A percentile compares a stretch with the other conserved stretches of the same genome.
Evolutionary conservation across 495 filamentous ascomycete species (phyloP).

Genomic region (Bacidia rubella): DNA sequence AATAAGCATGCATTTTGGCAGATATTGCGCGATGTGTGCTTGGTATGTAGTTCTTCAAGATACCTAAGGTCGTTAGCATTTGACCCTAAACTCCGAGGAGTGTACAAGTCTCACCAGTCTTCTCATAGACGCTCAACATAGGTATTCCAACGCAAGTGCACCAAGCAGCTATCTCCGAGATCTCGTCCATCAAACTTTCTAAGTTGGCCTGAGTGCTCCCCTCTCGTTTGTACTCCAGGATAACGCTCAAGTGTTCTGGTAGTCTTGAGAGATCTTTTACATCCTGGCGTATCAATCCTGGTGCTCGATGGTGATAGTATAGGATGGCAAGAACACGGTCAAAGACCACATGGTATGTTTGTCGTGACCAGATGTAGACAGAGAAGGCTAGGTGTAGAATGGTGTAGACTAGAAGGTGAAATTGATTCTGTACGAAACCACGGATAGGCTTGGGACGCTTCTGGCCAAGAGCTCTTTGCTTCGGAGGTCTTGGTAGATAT

Average conservation of each 20-base stretch:
- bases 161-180: constrained; percentile 83
- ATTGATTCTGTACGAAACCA: constrained; percentile 49
- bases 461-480: constrained; percentile 18
- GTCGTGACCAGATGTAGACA: constrained; percentile 67
- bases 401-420: constrained; percentile 57
- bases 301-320: constrained; percentile 86
- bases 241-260: constrained; percentile 76
- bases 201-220: constrained; percentile 51
- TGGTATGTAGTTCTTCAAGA: constrained; percentile 72
- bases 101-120: constrained; percentile 48
- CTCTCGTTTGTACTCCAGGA: constrained; percentile 61
- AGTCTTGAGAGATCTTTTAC: constrained; percentile 58
- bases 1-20: constrained; percentile 68
- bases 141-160: constrained; percentile 75
- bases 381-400: constrained; percentile 72
- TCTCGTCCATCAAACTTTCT: constrained; percentile 76
- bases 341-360: constrained; percentile 60
- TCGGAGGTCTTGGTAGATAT: constrained; percentile 55
- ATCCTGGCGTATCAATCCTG: constrained; percentile 78
- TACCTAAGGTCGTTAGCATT: constrained; percentile 42
- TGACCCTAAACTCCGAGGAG: constrained; percentile 1
- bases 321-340: constrained; percentile 65
- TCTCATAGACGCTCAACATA: constrained; percentile 79
- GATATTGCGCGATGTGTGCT: constrained; percentile 59
- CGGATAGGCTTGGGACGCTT: constrained; percentile 37